Conservation (phyloP, 768 basidiomycete species). For the Kwoniella europaea region DNA sequence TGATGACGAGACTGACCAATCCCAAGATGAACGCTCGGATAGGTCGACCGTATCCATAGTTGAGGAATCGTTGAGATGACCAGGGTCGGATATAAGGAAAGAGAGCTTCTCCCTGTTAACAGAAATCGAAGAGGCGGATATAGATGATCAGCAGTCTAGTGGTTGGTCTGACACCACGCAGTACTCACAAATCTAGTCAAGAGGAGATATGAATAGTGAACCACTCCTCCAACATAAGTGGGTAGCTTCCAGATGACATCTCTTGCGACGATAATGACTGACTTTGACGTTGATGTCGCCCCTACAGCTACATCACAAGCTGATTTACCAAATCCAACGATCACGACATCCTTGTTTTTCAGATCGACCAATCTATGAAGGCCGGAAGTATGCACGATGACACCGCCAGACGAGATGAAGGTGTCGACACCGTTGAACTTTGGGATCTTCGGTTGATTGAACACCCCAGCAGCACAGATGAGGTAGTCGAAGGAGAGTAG, state of each 20-base stretch:
- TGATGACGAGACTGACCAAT: not conserved
- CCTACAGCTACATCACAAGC: conserved; percentile 10
- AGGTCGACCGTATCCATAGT: not conserved
- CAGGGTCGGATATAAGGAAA: conserved; percentile 10
- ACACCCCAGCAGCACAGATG: conserved; percentile 8
- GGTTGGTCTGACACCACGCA: not conserved
- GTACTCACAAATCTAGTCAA: conserved; percentile 12
- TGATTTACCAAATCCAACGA: conserved; percentile 12
- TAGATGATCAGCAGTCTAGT: not conserved
- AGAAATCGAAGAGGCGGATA: not conserved
- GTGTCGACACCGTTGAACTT: not conserved
- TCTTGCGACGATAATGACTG: conserved; percentile 4
- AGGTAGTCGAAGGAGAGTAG: conserved; percentile 9
- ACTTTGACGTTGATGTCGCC: not conserved
- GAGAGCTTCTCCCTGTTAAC: conserved; percentile 2
- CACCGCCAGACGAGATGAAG: conserved; percentile 3
- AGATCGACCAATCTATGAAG: not conserved
- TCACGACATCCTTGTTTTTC: conserved; percentile 4
- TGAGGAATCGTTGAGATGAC: conserved; percentile 9
- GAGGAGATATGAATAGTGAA: conserved; percentile 7
- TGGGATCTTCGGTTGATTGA: conserved; percentile 3
- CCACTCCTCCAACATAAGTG: conserved; percentile 1
- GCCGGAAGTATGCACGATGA: conserved; percentile 1
- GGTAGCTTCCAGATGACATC: conserved; percentile 9
- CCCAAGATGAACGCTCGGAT: not conserved